Evolutionary conservation across 768 basidiomycete genomes (phyloP), one percentile per base, ranked within the genome.

Genomic region (Leccinum boreale): DNA sequence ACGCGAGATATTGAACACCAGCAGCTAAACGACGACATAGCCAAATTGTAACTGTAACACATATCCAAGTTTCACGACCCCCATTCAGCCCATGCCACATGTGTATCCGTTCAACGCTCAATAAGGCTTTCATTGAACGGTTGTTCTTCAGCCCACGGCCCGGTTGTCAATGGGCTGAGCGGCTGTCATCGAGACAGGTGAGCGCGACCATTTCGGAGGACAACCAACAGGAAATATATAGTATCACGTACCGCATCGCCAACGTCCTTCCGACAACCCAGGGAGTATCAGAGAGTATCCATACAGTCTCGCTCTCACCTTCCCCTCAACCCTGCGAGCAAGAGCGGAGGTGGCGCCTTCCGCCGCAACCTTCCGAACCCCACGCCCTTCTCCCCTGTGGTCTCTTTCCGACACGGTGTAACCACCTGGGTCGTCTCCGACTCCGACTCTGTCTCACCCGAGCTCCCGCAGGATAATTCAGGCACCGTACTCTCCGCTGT

Each of bases 381-480:
- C 1, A 58, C 44, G n/a, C 48, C 4, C 50, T 52, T 64, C 57
- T 61, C 58, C 10, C 33, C 5, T 0, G 31, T 10, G 14, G 21
- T 49, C 12, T 51, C 49, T 48, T 56, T 28, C 24, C 29, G 21
- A 36, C 5, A 3, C 10, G 12, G 24, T 11, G 24, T n/a, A 5
- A 44, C 21, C 6, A 44, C 33, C n/a, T 12, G 47, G 15, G 55
- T 53, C 12, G 36, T 19, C 49, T 67, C 62, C 3, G 45, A 47
- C 4, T 49, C 65, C 0, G 52, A 42, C 23, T 59, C 61, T 2
- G 63, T 64, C 4, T 44, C 58, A 1, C 54, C 54, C 4, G 62
- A 71, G 33, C 54, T 62, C 24, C 54, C 57, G 48, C 55, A 49
- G 2, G 67, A 53, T 31, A 58, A 31, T 39, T 23, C 52, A 1